Evolutionary conservation across 495 filamentous ascomycete species (phyloP).

Genomic region (Tuber brumale): DNA sequence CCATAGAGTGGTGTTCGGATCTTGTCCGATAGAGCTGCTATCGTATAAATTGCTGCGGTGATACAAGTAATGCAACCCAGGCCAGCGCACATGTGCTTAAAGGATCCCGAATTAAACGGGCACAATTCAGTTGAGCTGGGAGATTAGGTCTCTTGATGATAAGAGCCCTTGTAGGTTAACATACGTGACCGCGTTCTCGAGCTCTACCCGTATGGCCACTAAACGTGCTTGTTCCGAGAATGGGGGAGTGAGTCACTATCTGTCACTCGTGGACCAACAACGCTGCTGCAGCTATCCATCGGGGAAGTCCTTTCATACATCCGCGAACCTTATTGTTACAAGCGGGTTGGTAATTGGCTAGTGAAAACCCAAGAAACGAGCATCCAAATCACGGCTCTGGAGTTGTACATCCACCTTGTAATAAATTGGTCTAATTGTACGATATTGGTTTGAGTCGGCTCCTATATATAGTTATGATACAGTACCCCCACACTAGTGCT

Average conservation of each 20-base stretch:
- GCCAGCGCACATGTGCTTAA: background rate
- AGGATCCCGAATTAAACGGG: background rate
- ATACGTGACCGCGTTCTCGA: background rate
- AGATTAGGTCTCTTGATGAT: background rate
- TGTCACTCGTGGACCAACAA: slow-evolving; percentile 1
- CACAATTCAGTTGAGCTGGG: background rate
- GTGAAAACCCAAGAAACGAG: background rate
- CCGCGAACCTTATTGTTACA: background rate
- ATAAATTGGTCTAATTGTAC: slow-evolving; percentile 2
- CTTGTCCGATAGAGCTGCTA: background rate
- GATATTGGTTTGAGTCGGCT: background rate
- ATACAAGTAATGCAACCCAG: background rate
- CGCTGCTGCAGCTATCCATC: background rate
- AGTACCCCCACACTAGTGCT: slow-evolving; percentile 3
- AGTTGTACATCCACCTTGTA: background rate
- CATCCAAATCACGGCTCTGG: background rate
- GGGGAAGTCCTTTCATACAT: background rate
- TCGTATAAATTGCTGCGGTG: background rate
- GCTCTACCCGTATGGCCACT: background rate
- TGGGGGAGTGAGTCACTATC: background rate
- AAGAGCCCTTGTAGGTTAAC: background rate
- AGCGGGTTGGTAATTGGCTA: background rate
- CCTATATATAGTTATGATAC: background rate
- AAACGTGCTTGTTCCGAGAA: background rate
- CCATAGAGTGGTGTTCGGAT: background rate